phyloP scores from a whole-genome alignment of 2,329 filamentous ascomycete species.

The Trichoderma harzianum region DNA sequence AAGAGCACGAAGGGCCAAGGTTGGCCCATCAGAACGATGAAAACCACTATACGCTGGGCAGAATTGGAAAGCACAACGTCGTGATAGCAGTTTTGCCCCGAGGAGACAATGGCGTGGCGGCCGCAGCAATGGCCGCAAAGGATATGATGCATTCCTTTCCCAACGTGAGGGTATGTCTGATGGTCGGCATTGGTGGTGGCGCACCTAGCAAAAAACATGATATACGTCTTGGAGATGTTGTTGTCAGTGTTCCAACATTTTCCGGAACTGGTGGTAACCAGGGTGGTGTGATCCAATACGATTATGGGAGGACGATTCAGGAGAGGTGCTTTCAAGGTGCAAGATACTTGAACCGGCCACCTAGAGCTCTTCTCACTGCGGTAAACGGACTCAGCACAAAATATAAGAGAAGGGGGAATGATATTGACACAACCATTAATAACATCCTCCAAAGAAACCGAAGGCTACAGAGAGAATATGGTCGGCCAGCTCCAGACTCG shows the following conservation, averaged over 20 bases:
- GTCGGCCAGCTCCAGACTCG: neutral
- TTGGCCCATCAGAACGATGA: fast-evolving
- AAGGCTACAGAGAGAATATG: neutral
- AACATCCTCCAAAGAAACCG: fast-evolving
- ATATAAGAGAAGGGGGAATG: neutral
- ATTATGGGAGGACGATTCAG: neutral
- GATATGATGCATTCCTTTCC: neutral
- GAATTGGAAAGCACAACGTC: neutral
- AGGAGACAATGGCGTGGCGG: neutral
- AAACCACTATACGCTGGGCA: neutral
- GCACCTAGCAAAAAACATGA: neutral
- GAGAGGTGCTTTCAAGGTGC: fast-evolving
- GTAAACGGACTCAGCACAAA: neutral
- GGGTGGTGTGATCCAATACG: neutral
- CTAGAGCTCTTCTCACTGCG: neutral
- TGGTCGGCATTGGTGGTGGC: neutral
- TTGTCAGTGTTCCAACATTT: neutral
- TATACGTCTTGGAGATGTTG: neutral
- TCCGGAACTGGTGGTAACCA: fast-evolving
- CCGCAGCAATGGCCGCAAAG: neutral
- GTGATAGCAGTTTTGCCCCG: neutral
- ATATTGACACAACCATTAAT: neutral
- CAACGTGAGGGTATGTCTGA: neutral
- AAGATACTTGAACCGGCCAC: neutral
- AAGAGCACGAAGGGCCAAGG: neutral